Conservation (phyloP, 768 basidiomycete genomes). For the Lactifluus piperatus region DNA sequence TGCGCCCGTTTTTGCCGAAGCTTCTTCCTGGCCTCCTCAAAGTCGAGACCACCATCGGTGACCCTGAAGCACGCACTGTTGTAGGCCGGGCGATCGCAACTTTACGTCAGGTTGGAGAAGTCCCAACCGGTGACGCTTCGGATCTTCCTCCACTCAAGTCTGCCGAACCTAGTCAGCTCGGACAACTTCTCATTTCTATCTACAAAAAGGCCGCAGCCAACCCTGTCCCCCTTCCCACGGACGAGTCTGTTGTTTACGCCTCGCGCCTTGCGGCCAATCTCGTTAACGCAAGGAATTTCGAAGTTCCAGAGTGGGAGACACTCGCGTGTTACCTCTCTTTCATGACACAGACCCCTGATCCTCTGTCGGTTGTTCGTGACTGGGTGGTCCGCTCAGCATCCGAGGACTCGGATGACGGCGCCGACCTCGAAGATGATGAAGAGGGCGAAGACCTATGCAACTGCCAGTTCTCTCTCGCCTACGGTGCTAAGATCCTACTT, state of each 20-base stretch:
- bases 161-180: slow-evolving; percentile 59
- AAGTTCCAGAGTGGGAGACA: slow-evolving; percentile 77
- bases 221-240: slow-evolving; percentile 46
- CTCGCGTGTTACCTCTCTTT: slow-evolving; percentile 72
- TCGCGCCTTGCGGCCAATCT: slow-evolving; percentile 77
- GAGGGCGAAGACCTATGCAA: slow-evolving; percentile 98
- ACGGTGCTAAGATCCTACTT: slow-evolving; percentile 97
- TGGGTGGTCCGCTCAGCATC: slow-evolving; percentile 88
- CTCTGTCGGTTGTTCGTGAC: slow-evolving; percentile 61
- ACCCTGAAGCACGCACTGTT: slow-evolving; percentile 95
- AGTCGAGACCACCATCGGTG: slow-evolving; percentile 89
- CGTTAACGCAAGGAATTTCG: slow-evolving; percentile 87
- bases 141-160: slow-evolving; percentile 81
- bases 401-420: slow-evolving; percentile 60
- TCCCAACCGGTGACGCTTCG: slow-evolving; percentile 84
- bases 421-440: slow-evolving; percentile 80
- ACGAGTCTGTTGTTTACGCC: slow-evolving; percentile 58
- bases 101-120: slow-evolving; percentile 90
- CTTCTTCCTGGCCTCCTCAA: slow-evolving; percentile 94
- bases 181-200: slow-evolving; percentile 56
- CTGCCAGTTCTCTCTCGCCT: slow-evolving; percentile 97
- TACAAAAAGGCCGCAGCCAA: slow-evolving; percentile 78
- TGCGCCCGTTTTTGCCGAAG: slow-evolving; percentile 94
- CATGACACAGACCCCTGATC: slow-evolving; percentile 54
- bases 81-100: slow-evolving; percentile 89